phyloP scores from a whole-genome alignment of 73 alveolate species.

The Paramecium caudatum region DNA sequence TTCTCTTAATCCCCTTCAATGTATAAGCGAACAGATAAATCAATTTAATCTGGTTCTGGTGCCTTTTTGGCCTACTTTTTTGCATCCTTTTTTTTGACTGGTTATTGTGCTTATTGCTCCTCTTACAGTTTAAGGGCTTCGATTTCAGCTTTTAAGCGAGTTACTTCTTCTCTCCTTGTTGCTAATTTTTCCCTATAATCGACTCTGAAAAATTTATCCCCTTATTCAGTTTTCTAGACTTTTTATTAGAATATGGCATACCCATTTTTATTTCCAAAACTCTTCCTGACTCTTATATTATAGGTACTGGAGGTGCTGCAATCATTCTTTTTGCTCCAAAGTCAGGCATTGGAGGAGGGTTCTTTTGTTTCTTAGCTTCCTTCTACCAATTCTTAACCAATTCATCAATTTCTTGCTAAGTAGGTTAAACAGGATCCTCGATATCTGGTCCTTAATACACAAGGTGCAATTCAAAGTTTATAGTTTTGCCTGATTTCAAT shows the following conservation, averaged over 20 bases:
- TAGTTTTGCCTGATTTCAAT: constrained; percentile 37
- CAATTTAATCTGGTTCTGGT: constrained; percentile 33
- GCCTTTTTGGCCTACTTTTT: constrained; percentile 22
- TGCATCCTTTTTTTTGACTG: constrained; percentile 62
- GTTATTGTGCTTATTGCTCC: constrained; percentile 20
- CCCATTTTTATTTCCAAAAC: constrained; percentile 1
- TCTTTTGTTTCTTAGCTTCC: constrained; percentile 49
- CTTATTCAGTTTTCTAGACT: constrained; percentile 33
- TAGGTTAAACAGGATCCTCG: constrained; percentile 59
- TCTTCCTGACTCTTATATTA: constrained; percentile 40
- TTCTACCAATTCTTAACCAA: constrained; percentile 61
- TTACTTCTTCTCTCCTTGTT: constrained; percentile 34
- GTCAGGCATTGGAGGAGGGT: constrained; percentile 68
- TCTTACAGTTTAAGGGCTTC: constrained; percentile 40
- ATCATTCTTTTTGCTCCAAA: constrained; percentile 64
- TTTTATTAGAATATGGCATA: neutral
- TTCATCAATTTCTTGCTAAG: constrained; percentile 49
- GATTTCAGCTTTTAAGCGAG: neutral
- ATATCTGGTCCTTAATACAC: constrained; percentile 65
- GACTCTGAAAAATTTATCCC: constrained; percentile 14
- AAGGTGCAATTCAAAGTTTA: neutral
- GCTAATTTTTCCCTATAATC: constrained; percentile 51
- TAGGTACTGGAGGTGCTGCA: neutral
- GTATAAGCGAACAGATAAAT: neutral
- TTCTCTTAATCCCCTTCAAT: constrained; percentile 10